Evolutionary conservation across 2,329 filamentous ascomycete species (phyloP), one percentile per base, ranked within the genome.

Genomic region (Pseudogymnoascus sp.): DNA sequence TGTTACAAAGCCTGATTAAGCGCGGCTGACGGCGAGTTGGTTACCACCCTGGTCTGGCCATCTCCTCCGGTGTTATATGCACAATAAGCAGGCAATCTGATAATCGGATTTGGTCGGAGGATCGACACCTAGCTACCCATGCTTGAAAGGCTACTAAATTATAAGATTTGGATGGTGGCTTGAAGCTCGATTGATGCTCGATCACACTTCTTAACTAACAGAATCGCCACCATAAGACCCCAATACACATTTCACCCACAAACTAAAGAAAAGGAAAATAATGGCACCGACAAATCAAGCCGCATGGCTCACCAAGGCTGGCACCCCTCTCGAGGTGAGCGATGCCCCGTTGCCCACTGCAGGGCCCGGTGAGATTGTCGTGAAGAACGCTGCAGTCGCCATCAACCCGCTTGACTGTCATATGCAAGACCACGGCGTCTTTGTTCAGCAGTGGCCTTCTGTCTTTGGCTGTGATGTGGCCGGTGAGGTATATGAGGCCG

Each of bases 361-460:
- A 0, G 72, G 71, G 0, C 63, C 69, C 0, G 71, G 74, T 39
- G 71, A 80, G 62, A 71, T 81, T 19, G 70, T 77, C 6, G 70
- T 80, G 65, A 75, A 74, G 39, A 77, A 76, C 62, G 62, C 65
- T 36, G 76, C 76, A 6, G 67, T 79, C 4, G 77, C 76, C 5
- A 73, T 80, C 43, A 80, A 80, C 65, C 76, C 76, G 1, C 72
- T 79, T 16, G 79, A 80, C 65, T 73, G 60, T 5, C 64, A 23
- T 61, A 60, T 6, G 64, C 65, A 19, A 63, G 43, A 66, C 14
- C 62, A 14, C 11, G 62, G 51, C 2, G 60, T 66, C 10, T 16
- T 54, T n/a, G 41, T 69, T 36, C 62, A 57, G 1, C 67, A 68
- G 2, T 66, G 65, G 25, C 64, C 31, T 61, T 63, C 41, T 48